Evolutionary conservation across 352 stramenopile species (phyloP).

Genomic region (Pythium phragmiticola): DNA sequence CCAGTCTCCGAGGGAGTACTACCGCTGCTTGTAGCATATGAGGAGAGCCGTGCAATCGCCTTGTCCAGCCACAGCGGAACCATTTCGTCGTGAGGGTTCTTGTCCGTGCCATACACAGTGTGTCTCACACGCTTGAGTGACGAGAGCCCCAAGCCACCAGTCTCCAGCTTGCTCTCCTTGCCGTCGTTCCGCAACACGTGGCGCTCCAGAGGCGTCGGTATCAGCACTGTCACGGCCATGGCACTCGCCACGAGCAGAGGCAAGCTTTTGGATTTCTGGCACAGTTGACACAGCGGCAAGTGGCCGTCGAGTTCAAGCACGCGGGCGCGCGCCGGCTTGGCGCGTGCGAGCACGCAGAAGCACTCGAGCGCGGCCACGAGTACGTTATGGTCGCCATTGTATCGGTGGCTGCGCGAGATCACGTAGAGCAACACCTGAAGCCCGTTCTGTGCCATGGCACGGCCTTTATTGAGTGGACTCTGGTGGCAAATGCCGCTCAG

Average conservation of each 20-base stretch:
- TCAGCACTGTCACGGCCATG: conserved; percentile 47
- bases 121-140: conserved; percentile 51
- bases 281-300: conserved; percentile 49
- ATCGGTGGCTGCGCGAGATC: conserved; percentile 36
- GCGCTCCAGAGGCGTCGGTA: conserved; percentile 44
- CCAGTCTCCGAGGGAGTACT: neutral
- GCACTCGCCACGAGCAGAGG: conserved; percentile 44
- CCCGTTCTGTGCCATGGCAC: conserved; percentile 60
- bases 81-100: conserved; percentile 2
- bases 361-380: conserved; percentile 53
- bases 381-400: conserved; percentile 33
- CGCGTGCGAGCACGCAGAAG: conserved; percentile 45
- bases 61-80: conserved; percentile 39
- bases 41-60: conserved; percentile 38
- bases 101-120: conserved; percentile 28
- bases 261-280: conserved; percentile 32
- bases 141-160: conserved; percentile 39
- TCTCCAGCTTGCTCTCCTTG: conserved; percentile 62
- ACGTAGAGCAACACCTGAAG: conserved; percentile 72
- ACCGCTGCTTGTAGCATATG: conserved; percentile 22
- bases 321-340: conserved; percentile 43
- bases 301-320: conserved; percentile 63
- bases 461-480: conserved; percentile 67
- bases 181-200: conserved; percentile 40
- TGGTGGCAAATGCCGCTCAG: conserved; percentile 59